Evolutionary conservation across 139 green algal species (phyloP).

Genomic region (Eudorina sp.): DNA sequence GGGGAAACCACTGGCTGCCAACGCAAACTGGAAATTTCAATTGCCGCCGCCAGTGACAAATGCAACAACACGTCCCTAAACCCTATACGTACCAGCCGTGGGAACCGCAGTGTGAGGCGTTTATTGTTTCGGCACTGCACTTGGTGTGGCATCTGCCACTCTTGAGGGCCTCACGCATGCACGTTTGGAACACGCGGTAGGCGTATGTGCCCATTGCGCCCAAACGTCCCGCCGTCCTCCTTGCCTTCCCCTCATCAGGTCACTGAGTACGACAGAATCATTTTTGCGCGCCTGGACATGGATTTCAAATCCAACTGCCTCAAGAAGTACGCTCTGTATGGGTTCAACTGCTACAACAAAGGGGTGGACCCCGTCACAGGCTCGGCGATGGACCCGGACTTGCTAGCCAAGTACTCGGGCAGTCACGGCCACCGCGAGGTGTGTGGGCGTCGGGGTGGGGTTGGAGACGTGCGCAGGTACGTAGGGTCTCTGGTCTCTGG

Average conservation of each 20-base stretch:
- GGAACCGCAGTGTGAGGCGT: too few species aligned
- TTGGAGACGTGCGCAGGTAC: too few species aligned
- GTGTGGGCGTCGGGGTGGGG: background rate
- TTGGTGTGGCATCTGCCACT: too few species aligned
- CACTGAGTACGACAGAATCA: constrained; percentile 36
- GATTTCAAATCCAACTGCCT: constrained; percentile 9
- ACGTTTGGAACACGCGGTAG: background rate
- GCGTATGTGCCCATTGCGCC: too few species aligned
- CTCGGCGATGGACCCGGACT: background rate
- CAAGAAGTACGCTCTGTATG: background rate
- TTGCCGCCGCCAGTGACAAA: background rate
- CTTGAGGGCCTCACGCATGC: too few species aligned
- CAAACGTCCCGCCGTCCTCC: background rate
- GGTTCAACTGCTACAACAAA: background rate
- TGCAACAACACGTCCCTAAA: background rate
- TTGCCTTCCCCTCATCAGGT: background rate
- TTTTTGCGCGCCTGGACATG: background rate
- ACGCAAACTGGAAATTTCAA: background rate
- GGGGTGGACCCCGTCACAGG: background rate
- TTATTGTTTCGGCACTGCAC: too few species aligned
- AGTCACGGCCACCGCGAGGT: background rate
- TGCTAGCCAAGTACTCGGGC: background rate
- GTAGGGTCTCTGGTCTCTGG: too few species aligned
- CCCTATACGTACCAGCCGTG: background rate
- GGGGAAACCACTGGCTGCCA: background rate